phyloP scores from a whole-genome alignment of 1,284 basidiomycete genomes.

The Agroathelia rolfsii region DNA sequence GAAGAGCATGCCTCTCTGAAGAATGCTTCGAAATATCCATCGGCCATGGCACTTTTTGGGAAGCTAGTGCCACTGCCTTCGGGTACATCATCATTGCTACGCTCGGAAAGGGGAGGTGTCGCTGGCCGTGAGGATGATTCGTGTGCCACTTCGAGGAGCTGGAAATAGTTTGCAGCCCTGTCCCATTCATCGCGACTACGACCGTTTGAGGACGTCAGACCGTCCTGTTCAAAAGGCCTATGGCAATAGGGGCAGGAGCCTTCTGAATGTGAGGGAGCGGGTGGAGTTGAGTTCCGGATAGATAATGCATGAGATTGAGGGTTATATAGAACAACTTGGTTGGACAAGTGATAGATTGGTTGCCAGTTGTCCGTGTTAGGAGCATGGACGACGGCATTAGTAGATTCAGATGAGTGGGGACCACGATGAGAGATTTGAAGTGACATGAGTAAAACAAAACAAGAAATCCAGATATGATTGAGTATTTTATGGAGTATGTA shows the following conservation, averaged over 20 bases:
- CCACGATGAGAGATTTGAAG: too few relatives aligned
- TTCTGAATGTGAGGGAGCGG: conserved; percentile 17
- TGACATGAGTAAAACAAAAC: too few relatives aligned
- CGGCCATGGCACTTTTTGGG: conserved; percentile 59
- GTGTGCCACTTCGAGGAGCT: conserved; percentile 58
- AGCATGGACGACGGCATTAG: conserved; percentile 16
- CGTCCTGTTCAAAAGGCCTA: conserved; percentile 35
- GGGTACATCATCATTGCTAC: too few relatives aligned
- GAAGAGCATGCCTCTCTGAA: too few relatives aligned
- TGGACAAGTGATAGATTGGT: conserved; percentile 66
- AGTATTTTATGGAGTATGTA: too few relatives aligned
- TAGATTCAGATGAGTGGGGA: too few relatives aligned
- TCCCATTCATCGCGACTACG: conserved; percentile 10
- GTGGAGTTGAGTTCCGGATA: conserved; percentile 37
- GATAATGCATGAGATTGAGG: conserved; percentile 77
- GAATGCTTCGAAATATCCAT: conserved; percentile 79
- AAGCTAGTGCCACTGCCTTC: too few relatives aligned
- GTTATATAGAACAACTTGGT: conserved; percentile 85
- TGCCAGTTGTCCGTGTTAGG: conserved; percentile 39
- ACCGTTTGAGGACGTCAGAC: conserved; percentile 22
- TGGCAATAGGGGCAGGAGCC: conserved; percentile 64
- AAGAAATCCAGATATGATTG: too few relatives aligned
- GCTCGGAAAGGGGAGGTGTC: conserved; percentile 29
- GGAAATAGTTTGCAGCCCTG: conserved; percentile 64
- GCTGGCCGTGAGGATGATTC: conserved; percentile 52